Evolutionary conservation across 352 stramenopile genomes (phyloP).

Genomic region (Salisapilia sapeloensis): DNA sequence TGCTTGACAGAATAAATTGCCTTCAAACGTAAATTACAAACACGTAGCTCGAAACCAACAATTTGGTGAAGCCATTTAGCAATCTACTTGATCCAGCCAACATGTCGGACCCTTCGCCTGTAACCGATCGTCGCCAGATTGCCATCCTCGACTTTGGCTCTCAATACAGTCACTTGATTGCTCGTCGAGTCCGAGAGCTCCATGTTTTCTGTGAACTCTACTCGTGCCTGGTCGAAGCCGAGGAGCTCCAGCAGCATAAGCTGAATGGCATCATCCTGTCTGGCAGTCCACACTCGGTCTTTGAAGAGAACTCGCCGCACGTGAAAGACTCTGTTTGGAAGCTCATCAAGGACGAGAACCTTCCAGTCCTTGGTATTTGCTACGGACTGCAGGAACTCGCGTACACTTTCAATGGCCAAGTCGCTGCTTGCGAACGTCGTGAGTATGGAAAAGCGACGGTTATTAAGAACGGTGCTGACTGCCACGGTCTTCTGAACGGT

Average conservation of each 20-base stretch:
- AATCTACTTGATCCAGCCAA: no score
- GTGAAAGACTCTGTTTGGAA: constrained; percentile 90
- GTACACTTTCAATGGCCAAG: constrained; percentile 91
- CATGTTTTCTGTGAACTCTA: constrained; percentile 99
- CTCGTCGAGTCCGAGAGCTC: constrained; percentile 93
- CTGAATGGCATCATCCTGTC: constrained; percentile 96
- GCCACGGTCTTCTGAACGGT: constrained; percentile 76
- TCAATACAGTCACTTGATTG: constrained; percentile 99
- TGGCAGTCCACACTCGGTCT: constrained; percentile 93
- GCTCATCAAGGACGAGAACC: constrained; percentile 89
- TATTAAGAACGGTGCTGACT: constrained; percentile 30
- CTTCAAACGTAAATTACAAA: no score
- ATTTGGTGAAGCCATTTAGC: no score
- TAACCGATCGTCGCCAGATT: constrained; percentile 89
- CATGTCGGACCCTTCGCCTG: constrained; percentile 52
- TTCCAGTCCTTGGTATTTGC: constrained; percentile 96
- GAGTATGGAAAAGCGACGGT: constrained; percentile 98
- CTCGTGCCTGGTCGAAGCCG: constrained; percentile 88
- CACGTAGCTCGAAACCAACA: no score
- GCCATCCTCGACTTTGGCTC: constrained; percentile 99
- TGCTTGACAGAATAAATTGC: no score
- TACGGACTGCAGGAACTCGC: constrained; percentile 92
- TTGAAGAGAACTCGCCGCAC: constrained; percentile 92
- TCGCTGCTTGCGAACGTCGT: constrained; percentile 86
- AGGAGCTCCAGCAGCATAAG: constrained; percentile 88